Evolutionary conservation across 1,284 basidiomycete species (phyloP), one percentile per base, ranked within the genome.

Genomic region (Vanrija humicola): DNA sequence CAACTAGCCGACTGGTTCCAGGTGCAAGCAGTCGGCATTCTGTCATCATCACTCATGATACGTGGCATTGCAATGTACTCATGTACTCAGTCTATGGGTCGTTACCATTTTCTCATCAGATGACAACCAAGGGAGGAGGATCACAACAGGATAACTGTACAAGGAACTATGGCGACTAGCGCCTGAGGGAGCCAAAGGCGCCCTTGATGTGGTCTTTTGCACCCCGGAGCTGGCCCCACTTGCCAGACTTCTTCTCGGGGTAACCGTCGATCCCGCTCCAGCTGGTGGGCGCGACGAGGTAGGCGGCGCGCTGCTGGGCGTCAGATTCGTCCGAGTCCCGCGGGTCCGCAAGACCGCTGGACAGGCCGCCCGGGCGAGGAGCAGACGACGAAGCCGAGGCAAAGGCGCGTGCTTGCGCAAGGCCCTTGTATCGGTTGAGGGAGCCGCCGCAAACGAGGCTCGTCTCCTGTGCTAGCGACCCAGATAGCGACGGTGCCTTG

Each of bases 251-350:
- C 34, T 34, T 34, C 34, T 34, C 34, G 9, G 34, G 34, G 34
- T 34, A 34, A 2, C 9, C 9, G 34, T 34, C 34, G 34, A 34
- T 34, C 10, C 34, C 34, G 53, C 46, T 51, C 50, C 6, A 18
- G 28, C 25, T 47, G 43, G 3, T 64, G 56, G 46, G 60, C 6
- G 28, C 28, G 50, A 14, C 61, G 59, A 6, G 67, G 61, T 51
- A 50, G 16, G 25, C 7, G 44, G 44, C 39, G 38, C 45, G 40
- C 10, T 43, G 54, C 28, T 62, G 62, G 18, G 54, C 52, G 34
- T 67, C 65, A 12, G 62, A 58, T 50, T 72, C 70, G 45, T 70
- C 68, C 39, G 64, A 66, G 25, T 69, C 70, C 34, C 61, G 64
- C 3, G 65, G 65, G 43, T 68, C 64, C 38, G 26, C 25, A 34